Percentiles rank a stretch among this genome's conserved stretches.
These are phyloP conservation scores for Botrytis tulipae DNA, from an alignment of 2,329 filamentous ascomycete species.

Conservation along the genomic window DNA sequence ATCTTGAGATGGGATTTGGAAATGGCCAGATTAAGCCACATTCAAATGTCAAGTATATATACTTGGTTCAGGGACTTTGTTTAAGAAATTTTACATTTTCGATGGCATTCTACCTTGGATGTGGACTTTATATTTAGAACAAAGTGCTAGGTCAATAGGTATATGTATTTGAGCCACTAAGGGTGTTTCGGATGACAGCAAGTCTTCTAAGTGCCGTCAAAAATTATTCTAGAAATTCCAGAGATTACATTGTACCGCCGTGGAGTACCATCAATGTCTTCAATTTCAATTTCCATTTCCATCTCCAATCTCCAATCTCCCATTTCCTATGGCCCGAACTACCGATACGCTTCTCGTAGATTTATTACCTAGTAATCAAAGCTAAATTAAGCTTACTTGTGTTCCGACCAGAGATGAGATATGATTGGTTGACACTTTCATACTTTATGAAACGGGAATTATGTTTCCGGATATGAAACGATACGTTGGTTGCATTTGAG, in stretches of 20 bases:
- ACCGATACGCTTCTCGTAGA: neutral
- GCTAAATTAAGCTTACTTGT: neutral
- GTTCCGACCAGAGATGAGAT: neutral
- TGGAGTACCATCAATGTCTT: neutral
- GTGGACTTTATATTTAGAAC: neutral
- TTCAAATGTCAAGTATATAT: neutral
- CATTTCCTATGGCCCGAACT: neutral
- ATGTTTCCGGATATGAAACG: neutral
- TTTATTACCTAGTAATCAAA: too few species aligned
- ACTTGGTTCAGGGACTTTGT: neutral
- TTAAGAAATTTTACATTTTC: neutral
- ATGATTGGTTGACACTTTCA: neutral
- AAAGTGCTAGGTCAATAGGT: neutral
- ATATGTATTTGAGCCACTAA: neutral
- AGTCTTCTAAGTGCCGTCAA: neutral
- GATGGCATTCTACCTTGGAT: neutral
- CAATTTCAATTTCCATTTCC: neutral
- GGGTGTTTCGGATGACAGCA: neutral
- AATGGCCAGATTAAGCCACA: neutral
- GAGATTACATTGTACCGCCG: neutral
- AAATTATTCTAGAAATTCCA: conserved; percentile 2
- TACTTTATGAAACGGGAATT: neutral
- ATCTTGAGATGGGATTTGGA: too few species aligned
- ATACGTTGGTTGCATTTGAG: neutral
- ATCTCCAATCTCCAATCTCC: neutral